Evolutionary conservation across 441 rosid genomes (phyloP).

Genomic region (Cnidoscolus chayamansa): DNA sequence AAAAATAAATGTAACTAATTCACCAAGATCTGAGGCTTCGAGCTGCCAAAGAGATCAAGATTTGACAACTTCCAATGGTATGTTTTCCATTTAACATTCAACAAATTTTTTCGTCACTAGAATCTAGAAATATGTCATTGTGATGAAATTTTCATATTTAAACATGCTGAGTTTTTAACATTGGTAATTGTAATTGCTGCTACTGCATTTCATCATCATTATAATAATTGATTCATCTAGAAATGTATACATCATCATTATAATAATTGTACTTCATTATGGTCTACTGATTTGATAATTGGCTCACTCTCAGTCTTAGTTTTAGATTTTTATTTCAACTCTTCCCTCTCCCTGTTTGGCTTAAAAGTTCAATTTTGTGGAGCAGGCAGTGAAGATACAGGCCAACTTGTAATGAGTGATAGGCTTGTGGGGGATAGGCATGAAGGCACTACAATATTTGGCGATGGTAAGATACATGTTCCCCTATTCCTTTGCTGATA

Average conservation of each 20-base stretch:
- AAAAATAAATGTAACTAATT: conserved; percentile 66
- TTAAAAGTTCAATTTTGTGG: conserved; percentile 13
- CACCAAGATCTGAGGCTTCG: conserved; percentile 68
- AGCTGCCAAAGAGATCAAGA: conserved; percentile 65
- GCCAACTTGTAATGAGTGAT: conserved; percentile 33
- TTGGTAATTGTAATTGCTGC: too few relatives aligned
- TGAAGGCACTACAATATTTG: conserved; percentile 32
- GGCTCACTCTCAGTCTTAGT: too few relatives aligned
- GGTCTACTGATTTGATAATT: too few relatives aligned
- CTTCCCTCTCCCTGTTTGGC: too few relatives aligned
- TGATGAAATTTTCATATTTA: too few relatives aligned
- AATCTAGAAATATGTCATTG: too few relatives aligned
- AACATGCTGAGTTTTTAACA: too few relatives aligned
- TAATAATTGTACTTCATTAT: not conserved
- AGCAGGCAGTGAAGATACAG: conserved; percentile 43
- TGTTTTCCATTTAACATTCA: conserved; percentile 11
- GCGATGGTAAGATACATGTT: conserved; percentile 31
- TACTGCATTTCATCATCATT: not conserved
- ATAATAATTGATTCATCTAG: not conserved
- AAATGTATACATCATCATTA: not conserved
- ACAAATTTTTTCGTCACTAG: not conserved
- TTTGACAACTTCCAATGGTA: conserved; percentile 59
- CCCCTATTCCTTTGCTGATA: not conserved
- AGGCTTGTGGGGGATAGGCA: conserved; percentile 32
- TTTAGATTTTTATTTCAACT: too few relatives aligned